These are phyloP conservation scores for Alloteropsis semialata DNA, from an alignment of 176 grass and related monocot species.

Conservation along the genomic window DNA sequence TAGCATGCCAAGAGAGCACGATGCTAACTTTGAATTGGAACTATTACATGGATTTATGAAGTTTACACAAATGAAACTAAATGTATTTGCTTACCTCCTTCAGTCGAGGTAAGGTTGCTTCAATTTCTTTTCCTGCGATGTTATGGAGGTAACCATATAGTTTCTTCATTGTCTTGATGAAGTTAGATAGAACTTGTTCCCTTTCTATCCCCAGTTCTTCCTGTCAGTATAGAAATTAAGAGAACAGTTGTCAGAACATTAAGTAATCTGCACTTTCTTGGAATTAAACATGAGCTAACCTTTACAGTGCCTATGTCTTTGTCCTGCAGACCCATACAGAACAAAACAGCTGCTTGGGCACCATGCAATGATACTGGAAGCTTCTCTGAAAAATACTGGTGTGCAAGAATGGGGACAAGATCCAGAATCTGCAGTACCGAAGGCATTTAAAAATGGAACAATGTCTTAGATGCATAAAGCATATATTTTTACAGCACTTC, in stretches of 20 bases:
- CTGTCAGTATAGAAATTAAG: slow-evolving; percentile 40
- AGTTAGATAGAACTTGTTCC: slow-evolving; percentile 82
- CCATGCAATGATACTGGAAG: slow-evolving; percentile 70
- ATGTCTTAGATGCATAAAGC: neutral
- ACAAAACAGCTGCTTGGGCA: slow-evolving; percentile 74
- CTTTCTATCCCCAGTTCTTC: slow-evolving; percentile 90
- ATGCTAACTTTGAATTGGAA: neutral
- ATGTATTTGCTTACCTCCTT: slow-evolving; percentile 60
- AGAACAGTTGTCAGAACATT: slow-evolving; percentile 9
- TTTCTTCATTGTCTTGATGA: slow-evolving; percentile 92
- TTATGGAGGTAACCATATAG: slow-evolving; percentile 66
- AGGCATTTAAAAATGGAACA: neutral
- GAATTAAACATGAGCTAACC: slow-evolving; percentile 45
- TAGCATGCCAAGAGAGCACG: neutral
- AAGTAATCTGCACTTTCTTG: neutral
- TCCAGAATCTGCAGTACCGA: slow-evolving; percentile 78
- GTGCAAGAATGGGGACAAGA: slow-evolving; percentile 81
- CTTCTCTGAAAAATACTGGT: slow-evolving; percentile 87
- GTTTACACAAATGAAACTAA: neutral
- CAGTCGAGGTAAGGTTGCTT: slow-evolving; percentile 76
- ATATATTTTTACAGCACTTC: neutral
- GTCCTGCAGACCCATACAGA: slow-evolving; percentile 94
- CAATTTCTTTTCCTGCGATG: slow-evolving; percentile 63
- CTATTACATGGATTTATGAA: neutral
- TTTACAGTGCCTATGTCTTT: slow-evolving; percentile 68